Evolutionary conservation across 2,329 filamentous ascomycete species (phyloP).

Genomic region (Daldinia eschscholtzii): DNA sequence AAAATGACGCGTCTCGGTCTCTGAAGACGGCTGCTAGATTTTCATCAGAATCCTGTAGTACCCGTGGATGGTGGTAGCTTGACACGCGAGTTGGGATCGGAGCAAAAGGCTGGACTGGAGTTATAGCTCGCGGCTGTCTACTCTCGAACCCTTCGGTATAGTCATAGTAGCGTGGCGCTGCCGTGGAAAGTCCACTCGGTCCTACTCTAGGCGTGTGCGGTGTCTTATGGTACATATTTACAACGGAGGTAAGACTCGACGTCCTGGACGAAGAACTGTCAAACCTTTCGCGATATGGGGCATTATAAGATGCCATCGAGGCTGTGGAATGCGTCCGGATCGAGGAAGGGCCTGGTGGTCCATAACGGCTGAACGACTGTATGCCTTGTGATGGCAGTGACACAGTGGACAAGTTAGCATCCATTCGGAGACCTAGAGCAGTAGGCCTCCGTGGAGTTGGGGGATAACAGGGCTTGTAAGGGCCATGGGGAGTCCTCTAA

Average conservation of each 20-base stretch:
- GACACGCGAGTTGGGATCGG: constrained; percentile 42
- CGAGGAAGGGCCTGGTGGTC: constrained; percentile 41
- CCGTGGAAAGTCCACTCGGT: constrained; percentile 44
- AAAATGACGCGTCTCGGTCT: constrained; percentile 47
- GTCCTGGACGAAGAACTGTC: constrained; percentile 58
- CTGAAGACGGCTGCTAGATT: constrained; percentile 44
- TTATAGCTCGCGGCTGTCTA: constrained; percentile 37
- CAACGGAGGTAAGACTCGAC: constrained; percentile 64
- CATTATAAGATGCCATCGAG: constrained; percentile 50
- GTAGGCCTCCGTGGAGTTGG: constrained; percentile 55
- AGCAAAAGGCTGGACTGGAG: constrained; percentile 41
- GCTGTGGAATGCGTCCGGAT: constrained; percentile 55
- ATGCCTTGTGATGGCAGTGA: constrained; percentile 53
- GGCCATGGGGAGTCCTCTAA: constrained; percentile 61
- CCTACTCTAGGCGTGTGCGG: constrained; percentile 47
- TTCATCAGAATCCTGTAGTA: constrained; percentile 47
- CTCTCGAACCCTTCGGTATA: constrained; percentile 65
- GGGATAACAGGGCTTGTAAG: constrained; percentile 56
- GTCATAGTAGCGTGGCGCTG: constrained; percentile 62
- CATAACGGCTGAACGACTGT: constrained; percentile 42
- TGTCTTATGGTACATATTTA: constrained; percentile 60
- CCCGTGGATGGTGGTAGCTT: constrained; percentile 41
- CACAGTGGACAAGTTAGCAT: constrained; percentile 57
- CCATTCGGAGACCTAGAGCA: constrained; percentile 57
- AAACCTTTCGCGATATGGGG: constrained; percentile 52